Evolutionary conservation across 2,329 filamentous ascomycete species (phyloP).

Genomic region (Ophiobolus disseminans): DNA sequence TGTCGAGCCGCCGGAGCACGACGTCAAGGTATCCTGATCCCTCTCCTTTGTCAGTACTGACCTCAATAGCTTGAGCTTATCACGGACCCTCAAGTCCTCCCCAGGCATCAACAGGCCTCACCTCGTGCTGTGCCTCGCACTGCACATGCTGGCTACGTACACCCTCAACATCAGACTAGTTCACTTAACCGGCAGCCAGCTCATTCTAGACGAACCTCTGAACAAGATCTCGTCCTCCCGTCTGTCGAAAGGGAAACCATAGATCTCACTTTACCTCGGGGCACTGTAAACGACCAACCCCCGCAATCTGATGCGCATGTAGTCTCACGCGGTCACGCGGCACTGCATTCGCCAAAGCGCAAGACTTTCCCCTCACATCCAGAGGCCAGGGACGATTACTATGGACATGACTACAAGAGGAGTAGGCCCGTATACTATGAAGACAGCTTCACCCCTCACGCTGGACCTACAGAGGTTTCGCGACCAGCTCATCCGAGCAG

Average conservation of each 20-base stretch:
- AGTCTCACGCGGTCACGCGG: conserved; percentile 10
- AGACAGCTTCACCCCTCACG: conserved; percentile 3
- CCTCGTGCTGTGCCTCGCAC: conserved; percentile 15
- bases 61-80: conserved; percentile 39
- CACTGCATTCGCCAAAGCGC: conserved; percentile 25
- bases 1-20: conserved; percentile 18
- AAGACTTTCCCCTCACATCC: conserved; percentile 18
- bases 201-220: conserved; percentile 31
- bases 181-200: conserved; percentile 21
- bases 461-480: conserved; percentile 1
- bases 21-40: conserved; percentile 15
- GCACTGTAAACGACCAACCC: conserved; percentile 7
- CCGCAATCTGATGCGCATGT: conserved; percentile 11
- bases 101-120: conserved; percentile 24
- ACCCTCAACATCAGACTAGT: conserved; percentile 17
- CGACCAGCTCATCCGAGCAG: conserved; percentile 2
- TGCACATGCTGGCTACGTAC: conserved; percentile 20
- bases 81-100: conserved; percentile 16
- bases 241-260: conserved; percentile 42
- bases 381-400: conserved; percentile 11
- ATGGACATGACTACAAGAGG: conserved; percentile 18
- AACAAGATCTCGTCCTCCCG: conserved; percentile 42
- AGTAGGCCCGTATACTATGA: conserved; percentile 20
- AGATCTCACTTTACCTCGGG: conserved; percentile 26
- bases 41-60: conserved; percentile 24